phyloP scores from a whole-genome alignment of 371 early-diverging fungal species.

The Phascolomyces articulosus region DNA sequence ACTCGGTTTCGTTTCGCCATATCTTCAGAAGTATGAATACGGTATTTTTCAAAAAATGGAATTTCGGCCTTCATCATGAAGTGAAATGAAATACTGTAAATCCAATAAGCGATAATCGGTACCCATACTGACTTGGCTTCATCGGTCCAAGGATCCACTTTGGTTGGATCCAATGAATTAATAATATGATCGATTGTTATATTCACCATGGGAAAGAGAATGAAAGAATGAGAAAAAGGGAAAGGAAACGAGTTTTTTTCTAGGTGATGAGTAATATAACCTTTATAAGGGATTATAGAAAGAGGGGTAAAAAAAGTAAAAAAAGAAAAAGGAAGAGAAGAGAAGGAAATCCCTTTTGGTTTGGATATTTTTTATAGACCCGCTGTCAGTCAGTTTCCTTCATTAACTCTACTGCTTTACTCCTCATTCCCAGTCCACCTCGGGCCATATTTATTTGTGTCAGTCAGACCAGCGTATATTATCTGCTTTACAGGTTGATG shows the following conservation, averaged over 20 bases:
- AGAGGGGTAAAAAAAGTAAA: neutral
- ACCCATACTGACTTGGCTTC: conserved; percentile 62
- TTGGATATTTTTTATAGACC: no score
- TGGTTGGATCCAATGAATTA: neutral
- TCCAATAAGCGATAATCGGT: conserved; percentile 73
- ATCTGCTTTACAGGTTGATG: no score
- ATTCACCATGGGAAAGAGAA: neutral
- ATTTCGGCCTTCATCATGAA: conserved; percentile 59
- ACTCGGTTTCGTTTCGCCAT: conserved; percentile 66
- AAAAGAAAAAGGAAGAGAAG: no score
- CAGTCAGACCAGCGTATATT: no score
- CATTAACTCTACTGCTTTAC: no score
- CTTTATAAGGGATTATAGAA: no score
- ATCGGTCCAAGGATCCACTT: conserved; percentile 46
- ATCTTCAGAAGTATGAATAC: conserved; percentile 70
- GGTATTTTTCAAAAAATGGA: conserved; percentile 72
- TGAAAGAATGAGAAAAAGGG: neutral
- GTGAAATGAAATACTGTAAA: conserved; percentile 66
- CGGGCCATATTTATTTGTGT: no score
- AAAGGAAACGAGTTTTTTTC: neutral
- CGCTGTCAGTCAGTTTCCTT: no score
- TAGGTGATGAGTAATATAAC: neutral
- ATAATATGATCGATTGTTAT: neutral
- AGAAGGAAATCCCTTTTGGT: no score
- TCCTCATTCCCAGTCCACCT: no score